Base-by-base conservation (phyloP, 345 rosid genomes). In the Arabis alpina region DNA sequence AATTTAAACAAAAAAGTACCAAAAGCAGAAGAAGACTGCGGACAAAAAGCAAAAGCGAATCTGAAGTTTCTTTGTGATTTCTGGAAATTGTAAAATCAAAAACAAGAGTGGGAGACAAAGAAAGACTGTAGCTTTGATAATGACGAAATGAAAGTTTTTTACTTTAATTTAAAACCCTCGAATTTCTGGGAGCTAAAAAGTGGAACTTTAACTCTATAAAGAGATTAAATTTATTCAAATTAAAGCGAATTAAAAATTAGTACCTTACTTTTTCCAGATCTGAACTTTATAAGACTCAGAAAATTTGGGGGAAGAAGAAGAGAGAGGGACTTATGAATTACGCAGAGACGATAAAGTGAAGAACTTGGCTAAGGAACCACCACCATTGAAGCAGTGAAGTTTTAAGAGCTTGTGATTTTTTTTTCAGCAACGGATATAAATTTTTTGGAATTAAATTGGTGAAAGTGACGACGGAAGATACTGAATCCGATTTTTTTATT, bases 1-100 rank as follows among this genome's bases (percentile, higher is more conserved):
- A 80, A 72, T 82, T 77, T 79, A 75, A 81, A 68, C 51, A 61
- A 8, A 47, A 73, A 68, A 50, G 79, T 10, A 56, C 44, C 6
- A 67, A 75, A 66, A 74, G 28, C n/a, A 19, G 45, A 28, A 53
- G 23, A 19, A 19, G 23, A 19, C 23, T 19, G 23, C 23, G 23
- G 23, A 19, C 23, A 19, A 19, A 19, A 19, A 19, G 23, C 23
- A 19, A 19, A 19, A 19, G 23, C 1, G 23, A 19, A 19, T 68
- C 80, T 73, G 80, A 50, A 36, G 34, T 76, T 77, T 78, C 72
- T 47, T 54, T 54, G n/a, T 61, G 56, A 64, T 62, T 49, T 12
- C 25, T 51, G 57, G 15, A n/a, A 41, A 68, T 14, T 54, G 61
- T 61, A 7, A 55, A 75, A 71, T 25, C 67, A 5, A 69, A 67